These are phyloP conservation scores for Aspergillus cejpii DNA, from an alignment of 2,329 filamentous ascomycete species.

Conservation along the genomic window DNA sequence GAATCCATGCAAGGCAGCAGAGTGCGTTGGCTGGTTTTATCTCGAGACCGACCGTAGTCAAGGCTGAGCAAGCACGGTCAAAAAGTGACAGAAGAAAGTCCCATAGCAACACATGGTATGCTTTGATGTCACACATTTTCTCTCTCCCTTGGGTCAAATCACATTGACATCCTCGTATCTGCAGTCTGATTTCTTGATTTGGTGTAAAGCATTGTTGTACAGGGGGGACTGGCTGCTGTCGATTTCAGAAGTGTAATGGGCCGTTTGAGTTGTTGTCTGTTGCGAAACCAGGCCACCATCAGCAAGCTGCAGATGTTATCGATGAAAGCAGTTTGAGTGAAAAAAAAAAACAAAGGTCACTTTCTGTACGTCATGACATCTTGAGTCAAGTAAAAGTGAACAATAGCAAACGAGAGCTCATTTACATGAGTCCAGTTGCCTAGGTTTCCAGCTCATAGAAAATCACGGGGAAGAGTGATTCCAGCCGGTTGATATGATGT, in stretches of 20 bases:
- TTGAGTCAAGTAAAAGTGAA: too few species aligned
- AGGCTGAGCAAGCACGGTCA: constrained; percentile 3
- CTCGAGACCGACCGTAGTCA: not conserved
- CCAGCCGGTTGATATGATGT: not conserved
- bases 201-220: constrained; percentile 1
- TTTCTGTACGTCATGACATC: too few species aligned
- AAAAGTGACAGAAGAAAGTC: constrained; percentile 19
- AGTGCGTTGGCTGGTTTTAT: not conserved
- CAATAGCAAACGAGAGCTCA: too few species aligned
- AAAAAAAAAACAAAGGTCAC: too few species aligned
- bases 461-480: not conserved
- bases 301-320: too few species aligned
- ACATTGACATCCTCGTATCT: constrained; percentile 3
- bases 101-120: constrained; percentile 20
- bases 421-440: not conserved
- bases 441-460: not conserved
- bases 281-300: too few species aligned
- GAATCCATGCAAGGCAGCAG: not conserved
- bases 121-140: constrained; percentile 27
- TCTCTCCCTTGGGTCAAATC: constrained; percentile 16
- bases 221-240: not conserved
- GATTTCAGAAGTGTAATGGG: not conserved
- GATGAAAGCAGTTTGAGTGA: too few species aligned
- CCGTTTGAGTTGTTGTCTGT: not conserved
- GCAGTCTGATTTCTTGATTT: constrained; percentile 1